phyloP scores from a whole-genome alignment of 1,284 basidiomycete species.

The Fereydounia khargensis region DNA sequence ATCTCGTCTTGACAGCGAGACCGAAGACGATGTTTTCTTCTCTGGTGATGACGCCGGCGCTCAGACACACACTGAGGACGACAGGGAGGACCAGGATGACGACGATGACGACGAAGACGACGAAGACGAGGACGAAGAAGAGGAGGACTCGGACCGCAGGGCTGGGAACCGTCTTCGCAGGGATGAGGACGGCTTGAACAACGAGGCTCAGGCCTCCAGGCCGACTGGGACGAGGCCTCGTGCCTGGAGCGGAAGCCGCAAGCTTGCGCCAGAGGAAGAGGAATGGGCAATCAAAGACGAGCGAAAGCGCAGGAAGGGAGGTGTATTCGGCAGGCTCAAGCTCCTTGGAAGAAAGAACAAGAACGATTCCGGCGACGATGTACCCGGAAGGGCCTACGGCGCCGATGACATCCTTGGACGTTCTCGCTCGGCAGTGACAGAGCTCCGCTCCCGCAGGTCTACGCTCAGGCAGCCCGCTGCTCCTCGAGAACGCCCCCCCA shows the following conservation, averaged over 20 bases:
- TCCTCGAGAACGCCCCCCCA: too few species aligned
- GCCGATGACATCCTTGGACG: conserved; percentile 28
- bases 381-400: conserved; percentile 9
- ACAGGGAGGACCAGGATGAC: conserved; percentile 22
- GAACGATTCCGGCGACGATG: not conserved
- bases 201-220: conserved; percentile 19
- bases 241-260: conserved; percentile 23
- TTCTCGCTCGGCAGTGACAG: conserved; percentile 25
- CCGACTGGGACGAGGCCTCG: conserved; percentile 7
- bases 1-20: conserved; percentile 20
- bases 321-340: conserved; percentile 26
- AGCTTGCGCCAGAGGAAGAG: conserved; percentile 29
- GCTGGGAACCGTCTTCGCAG: conserved; percentile 22
- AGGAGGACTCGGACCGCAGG: conserved; percentile 10
- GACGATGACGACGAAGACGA: conserved; percentile 17
- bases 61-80: conserved; percentile 26
- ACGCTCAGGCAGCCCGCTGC: too few species aligned
- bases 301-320: conserved; percentile 26
- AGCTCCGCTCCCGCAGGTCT: conserved; percentile 31
- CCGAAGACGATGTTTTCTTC: conserved; percentile 27
- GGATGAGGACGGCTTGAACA: too few species aligned
- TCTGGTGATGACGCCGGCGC: conserved; percentile 26
- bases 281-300: conserved; percentile 20
- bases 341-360: conserved; percentile 20
- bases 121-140: conserved; percentile 20